Evolutionary conservation across 306 rosid genomes (phyloP), one percentile per base, ranked within the genome.

Genomic region (Glycine latifolia): DNA sequence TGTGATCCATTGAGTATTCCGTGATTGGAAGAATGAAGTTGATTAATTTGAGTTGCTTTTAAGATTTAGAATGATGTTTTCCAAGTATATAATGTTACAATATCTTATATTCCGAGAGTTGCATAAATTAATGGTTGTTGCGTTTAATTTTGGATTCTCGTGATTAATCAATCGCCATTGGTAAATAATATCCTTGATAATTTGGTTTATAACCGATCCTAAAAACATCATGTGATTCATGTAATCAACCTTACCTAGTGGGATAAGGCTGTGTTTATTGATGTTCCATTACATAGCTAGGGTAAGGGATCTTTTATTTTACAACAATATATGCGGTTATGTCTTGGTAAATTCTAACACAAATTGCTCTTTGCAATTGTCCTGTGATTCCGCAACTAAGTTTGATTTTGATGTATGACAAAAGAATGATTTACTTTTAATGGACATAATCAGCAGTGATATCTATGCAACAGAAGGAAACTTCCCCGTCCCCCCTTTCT

Each of bases 1-100:
- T 81, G 55, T 77, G 76, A 73, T 73, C 79, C 60, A 17, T 54
- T 73, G 41, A 69, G 75, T 39, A 67, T 67, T 84, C 69, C 47
- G 62, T 76, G 75, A 63, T 80, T 80, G 78, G 46, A 16, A 76
- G 85, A 75, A 86, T 79, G 85, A 80, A 55, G 67, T 80, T 83
- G 71, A 56, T 50, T 80, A 83, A 85, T 71, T 65, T 80, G 79
- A 70, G 76, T 47, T 62, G 60, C 48, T 41, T 41, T 61, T 79
- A 17, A 70, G 71, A 49, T 11, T 11, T 46, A 74, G 79, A 78
- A 53, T 58, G 55, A 20, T 79, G 68, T 56, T 44, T 52, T 63
- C 12, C 35, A 20, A 43, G 58, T 73, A 80, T 75, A 79, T 43
- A 65, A 37, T 79, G 35, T 54, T 74, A 76, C 63, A 63, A 48